Evolutionary conservation across 1,284 basidiomycete species (phyloP), one percentile per base, ranked within the genome.

Genomic region (Termitomyces sp.): DNA sequence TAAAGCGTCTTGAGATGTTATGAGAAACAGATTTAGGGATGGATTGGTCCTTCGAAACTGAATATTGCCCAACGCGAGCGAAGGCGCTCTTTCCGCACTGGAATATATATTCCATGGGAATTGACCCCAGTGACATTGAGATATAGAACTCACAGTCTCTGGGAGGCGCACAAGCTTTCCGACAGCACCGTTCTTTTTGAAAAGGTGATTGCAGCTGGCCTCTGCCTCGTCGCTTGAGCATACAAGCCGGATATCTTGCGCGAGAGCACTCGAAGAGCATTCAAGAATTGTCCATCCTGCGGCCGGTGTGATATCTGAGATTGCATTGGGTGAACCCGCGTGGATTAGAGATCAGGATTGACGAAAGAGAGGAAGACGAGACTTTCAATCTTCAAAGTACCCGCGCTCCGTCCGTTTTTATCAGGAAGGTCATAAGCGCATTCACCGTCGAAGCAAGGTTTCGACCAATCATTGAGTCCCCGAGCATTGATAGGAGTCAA

Each of bases 91-190:
- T 56, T 13, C 74, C 75, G 54, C 78, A 80, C 78, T 79, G 31
- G 9, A 33, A 18, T 5, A 14, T 16, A 16, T 7, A 18, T 37
- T n/a, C 8, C n/a, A 37, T 37, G 18, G 35, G 16, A 18, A 16
- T 18, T 11, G 7, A 18, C 8, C n/a, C 5, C 8, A 4, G 8
- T 16, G 35, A 18, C 7, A 9, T 7, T 6, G 16, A 18, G 6
- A 37, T 7, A 37, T 7, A 37, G n/a, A 16, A 41, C 39, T 49
- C 52, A 78, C 77, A 46, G 64, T 65, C 53, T 79, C 68, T 1
- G 79, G 77, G 3, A 81, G 60, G 26, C 78, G 72, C 16, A 80
- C 76, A 31, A 81, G 62, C 51, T 76, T 80, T 38, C 71, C 70
- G n/a, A 69, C 73, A 0, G 77, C 73, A 7, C 74, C 75, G 13